Evolutionary conservation across 2,329 filamentous ascomycete species (phyloP).

Genomic region (Aspergillus viridinutans): DNA sequence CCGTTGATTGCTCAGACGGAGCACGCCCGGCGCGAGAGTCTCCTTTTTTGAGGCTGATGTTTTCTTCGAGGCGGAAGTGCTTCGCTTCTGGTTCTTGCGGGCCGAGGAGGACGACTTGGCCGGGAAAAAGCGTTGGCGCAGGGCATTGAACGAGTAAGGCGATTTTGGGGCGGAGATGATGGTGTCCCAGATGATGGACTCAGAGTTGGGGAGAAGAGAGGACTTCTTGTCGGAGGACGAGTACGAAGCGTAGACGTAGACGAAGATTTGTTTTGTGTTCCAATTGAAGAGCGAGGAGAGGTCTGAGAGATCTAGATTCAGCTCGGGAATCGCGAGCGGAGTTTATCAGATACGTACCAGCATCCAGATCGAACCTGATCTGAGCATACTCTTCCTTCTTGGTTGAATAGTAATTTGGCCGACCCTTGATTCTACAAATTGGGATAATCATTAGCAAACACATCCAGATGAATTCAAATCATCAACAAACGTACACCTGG

Average conservation of each 20-base stretch:
- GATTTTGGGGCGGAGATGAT: constrained; percentile 70
- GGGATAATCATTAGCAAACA: constrained; percentile 1
- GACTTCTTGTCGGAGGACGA: constrained; percentile 34
- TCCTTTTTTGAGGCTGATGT: constrained; percentile 4
- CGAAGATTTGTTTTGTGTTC: constrained; percentile 98
- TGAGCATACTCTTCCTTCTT: constrained; percentile 96
- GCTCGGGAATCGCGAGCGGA: neutral
- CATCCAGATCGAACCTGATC: constrained; percentile 87
- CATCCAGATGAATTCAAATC: neutral
- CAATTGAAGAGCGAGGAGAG: constrained; percentile 91
- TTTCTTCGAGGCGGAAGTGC: neutral
- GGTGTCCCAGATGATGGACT: constrained; percentile 90
- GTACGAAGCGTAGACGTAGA: constrained; percentile 84
- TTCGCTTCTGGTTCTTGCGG: neutral
- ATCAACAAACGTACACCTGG: constrained; percentile 64
- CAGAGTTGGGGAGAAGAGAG: constrained; percentile 29
- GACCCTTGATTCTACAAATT: constrained; percentile 67
- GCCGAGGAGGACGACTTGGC: constrained; percentile 8
- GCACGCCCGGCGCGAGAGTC: constrained; percentile 51
- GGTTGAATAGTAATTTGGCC: constrained; percentile 90
- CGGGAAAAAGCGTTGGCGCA: constrained; percentile 36
- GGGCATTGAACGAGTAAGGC: constrained; percentile 37
- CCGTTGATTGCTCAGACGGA: constrained; percentile 76
- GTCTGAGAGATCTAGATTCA: constrained; percentile 47
- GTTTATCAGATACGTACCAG: constrained; percentile 45